Percentiles rank a stretch among this genome's conserved stretches.
Evolutionary conservation across 805 yeast species (phyloP).

Genomic region (Candida ovalis): DNA sequence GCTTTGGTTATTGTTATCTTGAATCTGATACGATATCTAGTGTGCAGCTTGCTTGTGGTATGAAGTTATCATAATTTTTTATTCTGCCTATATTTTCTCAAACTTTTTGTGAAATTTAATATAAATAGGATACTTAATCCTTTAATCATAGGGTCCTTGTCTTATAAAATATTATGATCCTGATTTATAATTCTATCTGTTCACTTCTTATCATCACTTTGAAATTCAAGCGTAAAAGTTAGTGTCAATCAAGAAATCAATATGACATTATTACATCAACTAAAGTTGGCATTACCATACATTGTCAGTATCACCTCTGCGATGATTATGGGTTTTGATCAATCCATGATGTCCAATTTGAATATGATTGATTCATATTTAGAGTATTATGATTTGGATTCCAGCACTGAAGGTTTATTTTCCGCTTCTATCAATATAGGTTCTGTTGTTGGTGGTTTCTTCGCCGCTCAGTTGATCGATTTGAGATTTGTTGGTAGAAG

Average conservation of each 20-base stretch:
- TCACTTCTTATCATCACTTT: neutral
- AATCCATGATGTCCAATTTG: conserved; percentile 25
- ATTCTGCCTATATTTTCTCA: neutral
- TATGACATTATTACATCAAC: neutral
- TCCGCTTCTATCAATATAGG: conserved; percentile 28
- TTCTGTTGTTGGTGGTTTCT: conserved; percentile 26
- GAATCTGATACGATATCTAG: neutral
- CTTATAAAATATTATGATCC: neutral
- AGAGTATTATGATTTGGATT: conserved; percentile 21
- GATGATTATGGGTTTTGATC: conserved; percentile 23
- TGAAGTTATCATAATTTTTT: neutral
- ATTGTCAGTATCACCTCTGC: conserved; percentile 3
- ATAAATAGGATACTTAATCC: neutral
- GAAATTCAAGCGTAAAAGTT: no score
- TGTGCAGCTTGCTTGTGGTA: neutral
- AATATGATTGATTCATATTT: conserved; percentile 24
- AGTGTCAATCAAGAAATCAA: neutral
- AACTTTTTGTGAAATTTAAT: neutral
- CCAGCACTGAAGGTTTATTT: conserved; percentile 23
- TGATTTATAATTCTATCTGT: neutral
- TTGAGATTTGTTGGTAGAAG: conserved; percentile 27
- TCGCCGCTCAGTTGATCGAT: conserved; percentile 23
- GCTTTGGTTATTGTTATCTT: neutral
- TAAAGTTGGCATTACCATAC: conserved; percentile 1
- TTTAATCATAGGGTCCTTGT: neutral